phyloP scores from a whole-genome alignment of 176 grass and related monocot genomes.

The Triticum turgidum region DNA sequence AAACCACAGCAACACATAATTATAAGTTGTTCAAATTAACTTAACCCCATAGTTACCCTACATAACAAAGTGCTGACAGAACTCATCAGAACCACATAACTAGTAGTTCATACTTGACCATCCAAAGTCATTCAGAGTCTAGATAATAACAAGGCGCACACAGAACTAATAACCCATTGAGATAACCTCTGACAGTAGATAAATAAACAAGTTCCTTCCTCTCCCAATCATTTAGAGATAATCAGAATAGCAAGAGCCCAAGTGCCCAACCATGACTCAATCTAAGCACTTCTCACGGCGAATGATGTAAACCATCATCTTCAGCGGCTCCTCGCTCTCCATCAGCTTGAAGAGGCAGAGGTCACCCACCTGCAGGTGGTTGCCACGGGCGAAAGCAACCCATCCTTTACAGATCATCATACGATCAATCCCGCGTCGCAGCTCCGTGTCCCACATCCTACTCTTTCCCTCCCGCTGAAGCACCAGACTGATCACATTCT shows the following conservation, averaged over 20 bases:
- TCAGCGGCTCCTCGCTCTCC: neutral
- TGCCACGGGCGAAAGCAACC: neutral
- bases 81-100: too few species aligned
- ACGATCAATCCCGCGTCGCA: neutral
- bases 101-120: neutral
- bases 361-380: neutral
- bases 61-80: neutral
- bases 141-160: neutral
- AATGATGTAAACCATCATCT: conserved; percentile 2
- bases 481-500: neutral
- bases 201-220: neutral
- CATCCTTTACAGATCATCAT: neutral
- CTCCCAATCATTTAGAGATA: neutral
- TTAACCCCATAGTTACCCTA: neutral
- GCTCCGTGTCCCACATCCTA: neutral
- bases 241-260: neutral
- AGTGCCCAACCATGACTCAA: neutral
- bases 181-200: neutral
- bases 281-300: neutral
- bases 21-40: neutral
- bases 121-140: neutral
- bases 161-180: neutral
- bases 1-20: neutral
- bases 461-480: neutral
- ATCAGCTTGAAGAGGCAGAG: neutral